Percentiles rank a stretch among this genome's conserved stretches.
These are phyloP conservation scores for Clathrospora elynae DNA, from an alignment of 2,329 filamentous ascomycete genomes.

Conservation along the genomic window DNA sequence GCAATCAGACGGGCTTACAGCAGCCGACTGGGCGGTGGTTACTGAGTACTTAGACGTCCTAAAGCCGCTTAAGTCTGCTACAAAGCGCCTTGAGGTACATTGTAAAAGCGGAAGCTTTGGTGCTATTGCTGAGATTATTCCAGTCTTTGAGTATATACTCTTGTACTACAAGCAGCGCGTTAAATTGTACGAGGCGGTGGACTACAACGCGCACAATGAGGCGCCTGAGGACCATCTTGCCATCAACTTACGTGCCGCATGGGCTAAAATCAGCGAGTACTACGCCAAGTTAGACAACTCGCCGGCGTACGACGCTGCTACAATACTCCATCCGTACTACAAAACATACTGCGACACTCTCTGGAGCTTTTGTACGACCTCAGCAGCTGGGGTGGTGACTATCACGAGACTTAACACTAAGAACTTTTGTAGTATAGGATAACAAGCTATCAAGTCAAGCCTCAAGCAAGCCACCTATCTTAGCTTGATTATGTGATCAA, in stretches of 20 bases:
- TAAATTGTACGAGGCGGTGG: background rate
- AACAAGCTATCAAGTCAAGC: constrained; percentile 9
- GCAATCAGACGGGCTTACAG: constrained; percentile 1
- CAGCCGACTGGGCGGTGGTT: constrained; percentile 5
- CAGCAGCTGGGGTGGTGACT: no score
- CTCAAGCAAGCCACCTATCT: constrained; percentile 4
- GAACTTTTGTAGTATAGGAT: background rate
- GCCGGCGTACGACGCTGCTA: no score
- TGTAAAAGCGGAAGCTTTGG: background rate
- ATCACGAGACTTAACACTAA: constrained; percentile 6
- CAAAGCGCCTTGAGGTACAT: background rate
- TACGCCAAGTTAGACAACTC: constrained; percentile 9
- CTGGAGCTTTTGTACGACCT: no score
- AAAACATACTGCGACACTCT: constrained; percentile 5
- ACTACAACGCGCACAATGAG: background rate
- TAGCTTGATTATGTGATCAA: constrained; percentile 2
- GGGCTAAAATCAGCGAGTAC: constrained; percentile 4
- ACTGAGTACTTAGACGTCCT: constrained; percentile 4
- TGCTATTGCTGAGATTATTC: constrained; percentile 3
- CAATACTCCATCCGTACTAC: constrained; percentile 5
- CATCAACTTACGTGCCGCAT: constrained; percentile 2
- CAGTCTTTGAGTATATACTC: constrained; percentile 3
- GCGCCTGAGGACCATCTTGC: constrained; percentile 3
- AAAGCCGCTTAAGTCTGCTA: background rate
- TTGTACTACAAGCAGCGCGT: background rate